Evolutionary conservation across 164 flowering plant species (phyloP).

Genomic region (Macadamia tetraphylla): DNA sequence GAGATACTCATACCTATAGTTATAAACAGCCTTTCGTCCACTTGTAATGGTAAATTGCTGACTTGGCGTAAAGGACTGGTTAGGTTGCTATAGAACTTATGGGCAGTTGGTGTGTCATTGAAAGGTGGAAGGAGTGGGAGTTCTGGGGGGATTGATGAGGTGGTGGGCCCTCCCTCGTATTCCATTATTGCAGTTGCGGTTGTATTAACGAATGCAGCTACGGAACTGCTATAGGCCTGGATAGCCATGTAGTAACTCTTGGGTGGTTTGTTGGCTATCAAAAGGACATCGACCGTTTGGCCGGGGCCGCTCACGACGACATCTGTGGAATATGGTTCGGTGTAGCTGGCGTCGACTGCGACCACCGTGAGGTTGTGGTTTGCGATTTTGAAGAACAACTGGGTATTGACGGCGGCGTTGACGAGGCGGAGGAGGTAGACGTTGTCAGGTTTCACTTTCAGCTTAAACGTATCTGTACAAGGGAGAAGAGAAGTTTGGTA

Average conservation of each 20-base stretch:
- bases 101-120: constrained; percentile 62
- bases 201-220: constrained; percentile 24
- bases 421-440: constrained; percentile 66
- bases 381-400: constrained; percentile 69
- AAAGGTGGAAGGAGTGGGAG: constrained; percentile 53
- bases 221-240: constrained; percentile 27
- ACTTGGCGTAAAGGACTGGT: constrained; percentile 26
- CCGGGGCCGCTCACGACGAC: constrained; percentile 62
- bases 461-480: constrained; percentile 30
- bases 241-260: constrained; percentile 70
- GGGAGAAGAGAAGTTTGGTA: too few relatives aligned
- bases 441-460: constrained; percentile 46
- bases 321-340: constrained; percentile 50
- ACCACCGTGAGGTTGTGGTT: constrained; percentile 64
- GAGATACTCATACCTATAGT: constrained; percentile 48
- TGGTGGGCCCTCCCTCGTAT: constrained; percentile 16
- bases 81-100: constrained; percentile 39
- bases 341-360: constrained; percentile 63
- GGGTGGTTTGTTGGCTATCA: constrained; percentile 39
- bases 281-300: constrained; percentile 63
- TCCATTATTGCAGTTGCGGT: constrained; percentile 40
- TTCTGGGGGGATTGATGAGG: constrained; percentile 14
- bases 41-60: constrained; percentile 28
- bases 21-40: constrained; percentile 59
- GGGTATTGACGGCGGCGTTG: constrained; percentile 83